Evolutionary conservation across 192 early-diverging fungal genomes (phyloP).

Genomic region (Dimargaris xerosporica): DNA sequence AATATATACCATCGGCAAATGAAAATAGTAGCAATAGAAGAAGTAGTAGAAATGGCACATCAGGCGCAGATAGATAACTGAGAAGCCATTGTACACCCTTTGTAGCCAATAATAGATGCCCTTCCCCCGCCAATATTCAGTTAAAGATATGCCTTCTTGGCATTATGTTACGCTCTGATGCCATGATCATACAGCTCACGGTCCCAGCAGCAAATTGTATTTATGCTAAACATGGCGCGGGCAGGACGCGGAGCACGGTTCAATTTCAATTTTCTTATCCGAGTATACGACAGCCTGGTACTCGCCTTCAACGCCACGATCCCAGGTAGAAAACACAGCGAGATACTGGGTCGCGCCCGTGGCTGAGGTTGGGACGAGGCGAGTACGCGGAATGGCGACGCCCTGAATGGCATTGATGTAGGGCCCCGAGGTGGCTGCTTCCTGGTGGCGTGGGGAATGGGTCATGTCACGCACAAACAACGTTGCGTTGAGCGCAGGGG

Average conservation of each 20-base stretch:
- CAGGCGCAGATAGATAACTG: too few relatives aligned
- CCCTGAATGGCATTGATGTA: conserved; percentile 30
- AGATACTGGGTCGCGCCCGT: background rate
- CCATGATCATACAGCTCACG: too few relatives aligned
- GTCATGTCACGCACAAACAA: conserved; percentile 29
- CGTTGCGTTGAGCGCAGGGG: conserved; percentile 51
- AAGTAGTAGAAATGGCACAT: too few relatives aligned
- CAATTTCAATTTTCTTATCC: background rate
- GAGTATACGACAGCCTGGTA: background rate
- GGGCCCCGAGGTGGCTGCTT: conserved; percentile 23
- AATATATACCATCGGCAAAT: too few relatives aligned
- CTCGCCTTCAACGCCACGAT: background rate
- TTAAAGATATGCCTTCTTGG: too few relatives aligned
- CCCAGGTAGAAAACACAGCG: background rate
- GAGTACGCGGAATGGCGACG: conserved; percentile 12
- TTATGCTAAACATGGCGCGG: too few relatives aligned
- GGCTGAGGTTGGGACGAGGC: background rate
- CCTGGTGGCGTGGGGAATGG: conserved; percentile 3
- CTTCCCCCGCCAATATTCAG: too few relatives aligned
- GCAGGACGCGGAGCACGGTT: background rate
- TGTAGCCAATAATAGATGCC: too few relatives aligned
- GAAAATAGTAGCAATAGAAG: too few relatives aligned
- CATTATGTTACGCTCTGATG: too few relatives aligned
- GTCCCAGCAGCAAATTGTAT: too few relatives aligned
- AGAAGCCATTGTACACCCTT: too few relatives aligned